These are phyloP conservation scores for Plasmodium ovale DNA, from an alignment of 169 alveolate species.

Conservation along the genomic window DNA sequence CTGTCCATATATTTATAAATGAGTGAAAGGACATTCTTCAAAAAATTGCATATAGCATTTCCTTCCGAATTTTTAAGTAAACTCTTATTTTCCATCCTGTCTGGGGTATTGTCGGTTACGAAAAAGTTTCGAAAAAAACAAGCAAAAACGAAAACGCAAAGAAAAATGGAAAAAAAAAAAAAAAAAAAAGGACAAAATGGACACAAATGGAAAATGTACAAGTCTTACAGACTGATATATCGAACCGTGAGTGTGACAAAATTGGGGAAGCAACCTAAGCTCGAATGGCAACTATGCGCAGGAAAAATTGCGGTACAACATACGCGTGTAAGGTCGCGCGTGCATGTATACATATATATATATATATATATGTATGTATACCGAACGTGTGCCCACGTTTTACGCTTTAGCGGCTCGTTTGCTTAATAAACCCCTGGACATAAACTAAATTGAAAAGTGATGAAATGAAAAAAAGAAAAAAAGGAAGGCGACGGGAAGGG, in stretches of 20 bases:
- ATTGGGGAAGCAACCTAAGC: background rate
- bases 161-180: background rate
- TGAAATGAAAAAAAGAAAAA: background rate
- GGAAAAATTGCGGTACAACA: background rate
- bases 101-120: no score
- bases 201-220: background rate
- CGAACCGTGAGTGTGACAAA: background rate
- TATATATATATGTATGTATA: background rate
- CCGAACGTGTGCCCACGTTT: background rate
- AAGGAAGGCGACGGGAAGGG: background rate
- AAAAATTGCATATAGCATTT: conserved; percentile 3
- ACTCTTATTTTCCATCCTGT: conserved; percentile 18
- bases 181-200: background rate
- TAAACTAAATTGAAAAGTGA: no score
- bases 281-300: background rate
- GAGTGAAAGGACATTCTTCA: conserved; percentile 6
- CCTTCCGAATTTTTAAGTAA: background rate
- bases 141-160: background rate
- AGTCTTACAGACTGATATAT: background rate
- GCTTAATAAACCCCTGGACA: background rate
- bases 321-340: background rate
- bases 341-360: background rate
- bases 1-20: conserved; percentile 15
- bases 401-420: background rate
- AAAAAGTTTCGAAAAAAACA: background rate